A percentile compares a stretch with the other conserved stretches of the same genome.
These are phyloP conservation scores for Penicillium parvum DNA, from an alignment of 495 filamentous ascomycete species.

Conservation along the genomic window DNA sequence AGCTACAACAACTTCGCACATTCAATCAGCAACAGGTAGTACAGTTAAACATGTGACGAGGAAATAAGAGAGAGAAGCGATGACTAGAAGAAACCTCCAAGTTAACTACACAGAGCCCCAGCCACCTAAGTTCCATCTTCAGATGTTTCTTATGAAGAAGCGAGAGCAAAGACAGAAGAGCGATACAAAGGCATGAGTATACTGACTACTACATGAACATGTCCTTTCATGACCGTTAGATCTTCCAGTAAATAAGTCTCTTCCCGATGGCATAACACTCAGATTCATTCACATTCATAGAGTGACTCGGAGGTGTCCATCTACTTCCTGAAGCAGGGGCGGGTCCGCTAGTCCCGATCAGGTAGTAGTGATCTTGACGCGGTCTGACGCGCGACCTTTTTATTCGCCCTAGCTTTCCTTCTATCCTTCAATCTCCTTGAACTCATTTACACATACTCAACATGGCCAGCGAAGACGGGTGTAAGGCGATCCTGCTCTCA, in stretches of 20 bases:
- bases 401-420: slow-evolving; percentile 3
- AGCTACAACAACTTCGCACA: slow-evolving; percentile 7
- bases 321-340: not conserved
- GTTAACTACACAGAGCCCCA: too few relatives aligned
- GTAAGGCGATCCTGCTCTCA: slow-evolving; percentile 35
- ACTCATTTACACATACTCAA: slow-evolving; percentile 10
- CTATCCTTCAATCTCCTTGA: slow-evolving; percentile 1
- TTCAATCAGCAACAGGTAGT: not conserved
- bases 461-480: slow-evolving; percentile 49
- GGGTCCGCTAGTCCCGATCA: slow-evolving; percentile 24
- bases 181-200: too few relatives aligned
- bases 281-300: not conserved
- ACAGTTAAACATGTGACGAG: not conserved
- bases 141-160: too few relatives aligned
- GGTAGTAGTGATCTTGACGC: slow-evolving; percentile 23
- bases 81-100: too few relatives aligned
- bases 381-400: slow-evolving; percentile 16
- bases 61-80: too few relatives aligned
- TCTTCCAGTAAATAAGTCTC: too few relatives aligned
- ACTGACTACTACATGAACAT: too few relatives aligned
- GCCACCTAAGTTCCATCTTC: too few relatives aligned
- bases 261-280: not conserved
- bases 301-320: not conserved
- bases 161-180: too few relatives aligned
- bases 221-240: too few relatives aligned